Base-by-base conservation (phyloP, 129 eudicot species). In the Tanacetum coccineum region DNA sequence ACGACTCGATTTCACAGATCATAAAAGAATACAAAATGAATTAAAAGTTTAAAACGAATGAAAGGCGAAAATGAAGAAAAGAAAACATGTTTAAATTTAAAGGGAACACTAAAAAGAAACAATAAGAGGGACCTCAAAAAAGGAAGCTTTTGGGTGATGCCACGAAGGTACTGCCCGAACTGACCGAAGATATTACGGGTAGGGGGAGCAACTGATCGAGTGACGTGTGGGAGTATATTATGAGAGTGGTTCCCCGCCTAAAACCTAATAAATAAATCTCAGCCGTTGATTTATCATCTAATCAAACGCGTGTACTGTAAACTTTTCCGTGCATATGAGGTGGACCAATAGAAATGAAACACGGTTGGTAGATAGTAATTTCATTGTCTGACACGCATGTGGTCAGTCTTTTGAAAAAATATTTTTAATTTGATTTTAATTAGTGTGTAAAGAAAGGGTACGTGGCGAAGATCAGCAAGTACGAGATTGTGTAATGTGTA, bases 161-260 rank as follows among this genome's bases (percentile, higher is more conserved):
- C 65, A 64, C 76, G 80, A 59, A 62, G 76, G 69, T 63, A 47
- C 58, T 79, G 76, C 59, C 79, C 83, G 82, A 0, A 0, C 47
- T 77, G 64, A 55, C 81, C 73, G 25, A 39, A 2, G 40, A 30
- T 7, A 61, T 39, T 59, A 54, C 69, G 76, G 83, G 76, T 68
- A 73, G 50, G 32, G 66, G 78, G 71, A 71, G 60, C 63, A 74
- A 64, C 51, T 47, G 72, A 66, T 67, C 79, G 61, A 69, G 76
- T 79, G 80, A 74, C 76, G 79, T 74, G 83, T 72, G 80, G 80
- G 75, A 76, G 70, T 76, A 76, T 76, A 65, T 76, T 76, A 68
- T 0, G 80, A 76, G 59, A 71, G 80, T 76, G 76, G 68, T 71
- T 80, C 71, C 71, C 75, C 48, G 78, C 87, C 81, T 74, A 78